Percentiles rank a stretch among this genome's conserved stretches.
Conservation (phyloP, 805 yeast genomes). For the Sugiyamaella valdiviana region DNA sequence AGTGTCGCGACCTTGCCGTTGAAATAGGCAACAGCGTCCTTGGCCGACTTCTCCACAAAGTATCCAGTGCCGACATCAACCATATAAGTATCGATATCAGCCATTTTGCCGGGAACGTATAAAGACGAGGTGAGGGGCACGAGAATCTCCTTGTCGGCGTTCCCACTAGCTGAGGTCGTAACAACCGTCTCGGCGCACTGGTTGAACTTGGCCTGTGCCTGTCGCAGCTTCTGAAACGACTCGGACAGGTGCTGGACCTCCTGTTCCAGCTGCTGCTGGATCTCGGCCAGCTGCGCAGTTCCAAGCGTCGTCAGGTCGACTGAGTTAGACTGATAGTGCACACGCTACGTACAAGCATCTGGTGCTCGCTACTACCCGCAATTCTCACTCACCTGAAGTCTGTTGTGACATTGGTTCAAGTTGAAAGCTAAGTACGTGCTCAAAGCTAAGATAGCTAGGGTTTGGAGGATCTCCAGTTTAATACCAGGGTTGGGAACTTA, state of each 20-base stretch:
- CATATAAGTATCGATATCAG: slow-evolving; percentile 59
- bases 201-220: slow-evolving; percentile 74
- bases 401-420: not conserved
- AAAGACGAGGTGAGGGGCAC: slow-evolving; percentile 87
- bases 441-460: not conserved
- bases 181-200: slow-evolving; percentile 74
- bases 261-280: slow-evolving; percentile 74
- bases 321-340: too few species aligned
- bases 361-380: too few species aligned
- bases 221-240: slow-evolving; percentile 73
- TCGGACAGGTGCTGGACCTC: slow-evolving; percentile 82
- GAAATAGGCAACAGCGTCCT: slow-evolving; percentile 66
- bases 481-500: too few species aligned
- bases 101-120: slow-evolving; percentile 79
- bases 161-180: slow-evolving; percentile 38
- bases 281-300: slow-evolving; percentile 77
- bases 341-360: too few species aligned
- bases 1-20: slow-evolving; percentile 66
- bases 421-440: too few species aligned
- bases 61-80: slow-evolving; percentile 98
- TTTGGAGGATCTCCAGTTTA: too few species aligned
- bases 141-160: slow-evolving; percentile 49
- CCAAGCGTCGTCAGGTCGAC: slow-evolving; percentile 66
- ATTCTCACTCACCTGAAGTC: not conserved
- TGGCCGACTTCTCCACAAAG: slow-evolving; percentile 68